These are phyloP conservation scores for Mallotus nudiflorus DNA, from an alignment of 345 rosid genomes.

Conservation along the genomic window DNA sequence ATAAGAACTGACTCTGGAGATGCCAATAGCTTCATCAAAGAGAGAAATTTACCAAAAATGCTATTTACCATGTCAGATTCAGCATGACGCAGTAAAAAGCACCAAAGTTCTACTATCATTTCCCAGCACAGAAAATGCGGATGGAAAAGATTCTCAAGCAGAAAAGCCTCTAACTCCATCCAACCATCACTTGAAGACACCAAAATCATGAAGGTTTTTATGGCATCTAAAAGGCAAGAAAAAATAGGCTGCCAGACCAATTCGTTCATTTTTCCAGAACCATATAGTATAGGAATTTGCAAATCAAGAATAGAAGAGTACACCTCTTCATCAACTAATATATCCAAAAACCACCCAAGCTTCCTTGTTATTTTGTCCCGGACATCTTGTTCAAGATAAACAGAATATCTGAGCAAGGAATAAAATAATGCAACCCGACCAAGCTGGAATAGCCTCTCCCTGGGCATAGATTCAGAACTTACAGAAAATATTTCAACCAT, in stretches of 20 bases:
- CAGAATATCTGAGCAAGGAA: conserved; percentile 57
- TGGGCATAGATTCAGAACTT: conserved; percentile 38
- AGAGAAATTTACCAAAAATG: conserved; percentile 51
- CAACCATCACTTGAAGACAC: conserved; percentile 61
- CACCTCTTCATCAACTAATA: conserved; percentile 54
- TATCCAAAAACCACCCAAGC: conserved; percentile 67
- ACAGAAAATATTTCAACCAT: conserved; percentile 51
- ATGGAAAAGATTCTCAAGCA: conserved; percentile 77
- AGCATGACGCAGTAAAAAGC: conserved; percentile 73
- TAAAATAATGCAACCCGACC: conserved; percentile 59
- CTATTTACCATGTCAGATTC: conserved; percentile 43
- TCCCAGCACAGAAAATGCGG: conserved; percentile 86
- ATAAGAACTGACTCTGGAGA: conserved; percentile 51
- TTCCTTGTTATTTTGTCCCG: conserved; percentile 48
- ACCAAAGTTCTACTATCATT: conserved; percentile 76
- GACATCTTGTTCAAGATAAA: conserved; percentile 49
- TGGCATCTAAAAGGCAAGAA: conserved; percentile 57
- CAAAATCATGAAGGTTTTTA: conserved; percentile 70
- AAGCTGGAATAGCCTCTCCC: conserved; percentile 38
- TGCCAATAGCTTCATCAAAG: conserved; percentile 49
- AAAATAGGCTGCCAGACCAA: conserved; percentile 67
- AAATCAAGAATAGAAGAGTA: conserved; percentile 63
- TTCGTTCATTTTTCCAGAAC: conserved; percentile 49
- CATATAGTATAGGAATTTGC: conserved; percentile 58
- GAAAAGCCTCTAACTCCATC: conserved; percentile 60